Evolutionary conservation across 176 grass and related monocot genomes (phyloP), one percentile per base, ranked within the genome.

Genomic region (Oryza glaberrima): DNA sequence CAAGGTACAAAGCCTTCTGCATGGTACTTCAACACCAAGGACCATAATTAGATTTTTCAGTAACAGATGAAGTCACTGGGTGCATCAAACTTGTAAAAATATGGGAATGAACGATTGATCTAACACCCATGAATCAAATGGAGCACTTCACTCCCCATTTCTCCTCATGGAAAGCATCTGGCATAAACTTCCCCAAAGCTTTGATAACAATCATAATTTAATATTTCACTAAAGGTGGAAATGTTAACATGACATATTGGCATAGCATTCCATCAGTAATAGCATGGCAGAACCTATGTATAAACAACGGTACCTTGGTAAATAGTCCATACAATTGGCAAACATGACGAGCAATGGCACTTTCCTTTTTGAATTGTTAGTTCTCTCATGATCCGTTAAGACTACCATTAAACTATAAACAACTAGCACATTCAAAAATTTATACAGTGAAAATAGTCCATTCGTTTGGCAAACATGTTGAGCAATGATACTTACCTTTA

Each of bases 11-110:
- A 78, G 67, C 8, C 72, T 19, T 26, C 19, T 44, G 17, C 26
- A 61, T 79, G 79, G 19, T 25, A 76, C 38, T 15, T 83, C 68
- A 73, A 65, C 73, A 44, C 46, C 66, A 44, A 77, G 1, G 43
- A 23, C 58, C 58, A 22, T 48, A 46, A 86, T 38, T 16, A 44
- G 7, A 7, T 72, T 65, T 34, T 35, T 19, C 3, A 52, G n/a
- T 38, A 54, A 83, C 32, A 41, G 12, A 4, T 71, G 23, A 8
- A 32, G 14, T 26, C 51, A 11, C 1, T 11, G n/a, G 63, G 49
- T 20, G n/a, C 14, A 43, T 64, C 69, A 25, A 89, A 15, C 25
- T 17, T 41, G 1, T 14, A 51, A 43, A 65, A 72, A 19, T 26
- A 23, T 72, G 35, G 0, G 51, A 19, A 17, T 17, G 28, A 83